phyloP scores from a whole-genome alignment of 2,329 filamentous ascomycete genomes.

The Fusarium nurragi region DNA sequence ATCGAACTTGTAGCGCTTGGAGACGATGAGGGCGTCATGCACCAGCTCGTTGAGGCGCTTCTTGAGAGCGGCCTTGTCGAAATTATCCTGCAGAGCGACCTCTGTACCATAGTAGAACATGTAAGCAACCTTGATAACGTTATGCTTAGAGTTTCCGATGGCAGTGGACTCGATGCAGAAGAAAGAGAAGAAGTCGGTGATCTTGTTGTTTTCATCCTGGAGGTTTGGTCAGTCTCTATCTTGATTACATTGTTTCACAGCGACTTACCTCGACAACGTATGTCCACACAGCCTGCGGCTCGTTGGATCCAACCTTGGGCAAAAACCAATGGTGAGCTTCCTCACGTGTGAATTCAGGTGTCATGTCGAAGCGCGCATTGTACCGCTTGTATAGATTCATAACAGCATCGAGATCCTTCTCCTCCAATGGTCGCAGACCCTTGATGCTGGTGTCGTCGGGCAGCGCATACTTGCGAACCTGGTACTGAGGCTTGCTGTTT shows the following conservation, averaged over 20 bases:
- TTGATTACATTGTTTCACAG: too few relatives aligned
- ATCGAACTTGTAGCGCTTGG: constrained; percentile 86
- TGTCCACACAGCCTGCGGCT: constrained; percentile 88
- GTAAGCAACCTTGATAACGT: constrained; percentile 87
- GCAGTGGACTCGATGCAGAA: constrained; percentile 94
- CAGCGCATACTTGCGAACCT: constrained; percentile 86
- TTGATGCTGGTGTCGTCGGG: constrained; percentile 76
- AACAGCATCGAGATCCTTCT: constrained; percentile 80
- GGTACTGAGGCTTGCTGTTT: constrained; percentile 84
- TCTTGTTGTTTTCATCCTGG: constrained; percentile 72
- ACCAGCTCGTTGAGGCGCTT: constrained; percentile 82
- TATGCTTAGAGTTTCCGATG: constrained; percentile 81
- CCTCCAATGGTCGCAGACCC: constrained; percentile 82
- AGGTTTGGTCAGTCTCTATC: background rate
- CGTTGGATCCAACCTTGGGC: constrained; percentile 65
- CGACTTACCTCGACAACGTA: constrained; percentile 82
- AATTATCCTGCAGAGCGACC: constrained; percentile 69
- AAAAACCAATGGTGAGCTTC: constrained; percentile 92
- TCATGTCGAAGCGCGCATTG: constrained; percentile 81
- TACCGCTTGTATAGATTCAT: constrained; percentile 80
- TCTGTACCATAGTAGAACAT: constrained; percentile 97
- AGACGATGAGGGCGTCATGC: constrained; percentile 85
- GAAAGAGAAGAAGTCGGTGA: constrained; percentile 98
- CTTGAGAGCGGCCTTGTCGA: constrained; percentile 71
- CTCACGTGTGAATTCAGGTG: constrained; percentile 79